Percentiles rank a stretch among this genome's conserved stretches.
These are phyloP conservation scores for Aphanomyces astaci DNA, from an alignment of 352 stramenopile species.

Conservation along the genomic window DNA sequence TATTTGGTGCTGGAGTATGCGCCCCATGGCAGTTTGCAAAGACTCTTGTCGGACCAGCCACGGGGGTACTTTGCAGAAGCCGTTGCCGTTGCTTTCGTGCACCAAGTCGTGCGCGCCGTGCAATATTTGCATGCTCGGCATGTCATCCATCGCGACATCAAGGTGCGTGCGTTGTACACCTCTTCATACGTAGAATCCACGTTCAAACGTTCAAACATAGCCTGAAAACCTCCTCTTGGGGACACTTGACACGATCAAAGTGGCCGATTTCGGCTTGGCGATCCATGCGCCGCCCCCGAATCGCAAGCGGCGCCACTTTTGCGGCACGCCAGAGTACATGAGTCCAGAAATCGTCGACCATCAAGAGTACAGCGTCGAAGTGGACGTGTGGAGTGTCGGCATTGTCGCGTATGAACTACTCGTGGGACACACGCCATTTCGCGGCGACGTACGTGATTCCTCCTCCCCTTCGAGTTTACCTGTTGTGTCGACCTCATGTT, in stretches of 20 bases:
- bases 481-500: neutral
- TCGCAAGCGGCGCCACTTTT: slow-evolving; percentile 61
- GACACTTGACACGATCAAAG: slow-evolving; percentile 66
- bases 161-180: slow-evolving; percentile 32
- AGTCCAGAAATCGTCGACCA: slow-evolving; percentile 73
- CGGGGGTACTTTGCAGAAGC: slow-evolving; percentile 26
- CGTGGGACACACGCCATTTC: slow-evolving; percentile 68
- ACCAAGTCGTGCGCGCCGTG: slow-evolving; percentile 69
- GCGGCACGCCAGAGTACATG: slow-evolving; percentile 79
- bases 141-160: slow-evolving; percentile 85
- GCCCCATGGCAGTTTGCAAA: slow-evolving; percentile 97
- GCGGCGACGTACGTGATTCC: slow-evolving; percentile 38
- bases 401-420: slow-evolving; percentile 79
- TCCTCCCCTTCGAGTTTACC: too few species aligned
- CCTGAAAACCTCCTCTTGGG: slow-evolving; percentile 79
- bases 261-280: slow-evolving; percentile 84
- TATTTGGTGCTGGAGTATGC: slow-evolving; percentile 99
- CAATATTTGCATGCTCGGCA: slow-evolving; percentile 66
- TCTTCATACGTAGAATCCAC: neutral
- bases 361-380: slow-evolving; percentile 52
- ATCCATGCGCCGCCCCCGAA: slow-evolving; percentile 62
- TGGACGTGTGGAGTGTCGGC: slow-evolving; percentile 77
- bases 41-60: slow-evolving; percentile 79
- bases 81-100: slow-evolving; percentile 54
- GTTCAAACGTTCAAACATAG: slow-evolving; percentile 26